A percentile compares a stretch with the other conserved stretches of the same genome.
These are phyloP conservation scores for Blastobotrys chiropterorum DNA, from an alignment of 805 yeast genomes.

Conservation along the genomic window DNA sequence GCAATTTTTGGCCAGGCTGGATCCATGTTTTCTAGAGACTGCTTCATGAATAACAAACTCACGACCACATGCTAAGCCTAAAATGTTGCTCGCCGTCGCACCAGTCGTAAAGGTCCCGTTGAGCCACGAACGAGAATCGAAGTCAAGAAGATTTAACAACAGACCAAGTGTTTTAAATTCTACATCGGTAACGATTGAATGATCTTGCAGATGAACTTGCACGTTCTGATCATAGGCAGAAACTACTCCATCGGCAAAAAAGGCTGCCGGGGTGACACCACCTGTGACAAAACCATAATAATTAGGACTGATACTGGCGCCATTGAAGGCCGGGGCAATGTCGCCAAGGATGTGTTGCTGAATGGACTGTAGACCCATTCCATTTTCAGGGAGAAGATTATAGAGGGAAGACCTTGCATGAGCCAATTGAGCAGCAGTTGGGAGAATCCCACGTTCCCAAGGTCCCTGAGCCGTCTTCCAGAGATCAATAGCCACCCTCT, in stretches of 20 bases:
- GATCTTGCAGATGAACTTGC: conserved; percentile 10
- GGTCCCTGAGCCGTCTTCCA: background rate
- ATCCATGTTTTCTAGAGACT: background rate
- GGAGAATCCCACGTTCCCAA: background rate
- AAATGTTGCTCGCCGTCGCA: conserved; percentile 22
- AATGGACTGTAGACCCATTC: background rate
- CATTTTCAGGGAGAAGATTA: background rate
- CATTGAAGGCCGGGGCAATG: background rate
- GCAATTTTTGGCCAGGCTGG: background rate
- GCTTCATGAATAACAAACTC: conserved; percentile 7
- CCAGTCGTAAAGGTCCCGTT: conserved; percentile 22
- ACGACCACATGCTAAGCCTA: conserved; percentile 19
- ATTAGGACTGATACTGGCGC: background rate
- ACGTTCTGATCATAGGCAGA: conserved; percentile 17
- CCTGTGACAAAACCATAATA: conserved; percentile 24
- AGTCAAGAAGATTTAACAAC: conserved; percentile 15
- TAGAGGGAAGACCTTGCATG: background rate
- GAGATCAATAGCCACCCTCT: background rate
- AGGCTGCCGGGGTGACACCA: conserved; percentile 24
- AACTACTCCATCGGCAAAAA: conserved; percentile 18
- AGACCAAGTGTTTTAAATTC: conserved; percentile 14
- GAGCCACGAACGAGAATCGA: conserved; percentile 10
- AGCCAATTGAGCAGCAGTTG: background rate
- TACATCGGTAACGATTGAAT: conserved; percentile 11
- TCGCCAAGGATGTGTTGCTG: background rate